Conservation (phyloP, 768 basidiomycete genomes). For the Mycena maculata region DNA sequence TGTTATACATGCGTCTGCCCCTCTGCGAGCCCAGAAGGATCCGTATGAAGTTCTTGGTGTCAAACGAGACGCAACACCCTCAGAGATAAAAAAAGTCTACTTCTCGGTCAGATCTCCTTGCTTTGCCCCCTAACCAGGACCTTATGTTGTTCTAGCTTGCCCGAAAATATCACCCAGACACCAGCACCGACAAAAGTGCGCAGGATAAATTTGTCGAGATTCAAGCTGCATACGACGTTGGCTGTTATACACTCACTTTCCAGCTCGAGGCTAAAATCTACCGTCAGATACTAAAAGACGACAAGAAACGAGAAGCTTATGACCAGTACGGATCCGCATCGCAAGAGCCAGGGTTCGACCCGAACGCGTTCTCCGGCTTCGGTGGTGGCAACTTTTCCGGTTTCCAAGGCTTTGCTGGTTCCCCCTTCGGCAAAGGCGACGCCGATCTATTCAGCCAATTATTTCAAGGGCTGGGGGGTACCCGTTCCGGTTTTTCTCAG, state of each 20-base stretch:
- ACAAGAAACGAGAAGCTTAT: constrained; percentile 90
- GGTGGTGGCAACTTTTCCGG: constrained; percentile 71
- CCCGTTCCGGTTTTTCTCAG: constrained; percentile 54
- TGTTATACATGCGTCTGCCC: constrained; percentile 75
- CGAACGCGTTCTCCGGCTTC: constrained; percentile 77
- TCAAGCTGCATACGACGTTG: constrained; percentile 95
- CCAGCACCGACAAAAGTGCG: constrained; percentile 91
- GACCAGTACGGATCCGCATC: constrained; percentile 95
- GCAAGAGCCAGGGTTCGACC: constrained; percentile 94
- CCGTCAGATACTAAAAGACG: constrained; percentile 88
- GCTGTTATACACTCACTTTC: constrained; percentile 30
- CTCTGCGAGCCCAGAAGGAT: constrained; percentile 72
- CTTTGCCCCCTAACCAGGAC: constrained; percentile 11
- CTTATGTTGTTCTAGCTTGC: constrained; percentile 76
- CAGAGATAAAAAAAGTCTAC: constrained; percentile 98
- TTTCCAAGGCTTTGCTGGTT: constrained; percentile 78
- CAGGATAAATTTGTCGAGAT: constrained; percentile 97
- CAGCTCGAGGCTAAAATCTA: constrained; percentile 24
- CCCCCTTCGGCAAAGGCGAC: constrained; percentile 63
- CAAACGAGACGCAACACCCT: constrained; percentile 79
- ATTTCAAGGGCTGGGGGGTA: constrained; percentile 77
- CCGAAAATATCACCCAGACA: constrained; percentile 98
- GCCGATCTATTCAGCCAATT: constrained; percentile 87
- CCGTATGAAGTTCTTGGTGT: constrained; percentile 95
- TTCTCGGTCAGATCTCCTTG: constrained; percentile 77